Base-by-base conservation (phyloP, 148 eudicot species). In the Dianthus caryophyllus region DNA sequence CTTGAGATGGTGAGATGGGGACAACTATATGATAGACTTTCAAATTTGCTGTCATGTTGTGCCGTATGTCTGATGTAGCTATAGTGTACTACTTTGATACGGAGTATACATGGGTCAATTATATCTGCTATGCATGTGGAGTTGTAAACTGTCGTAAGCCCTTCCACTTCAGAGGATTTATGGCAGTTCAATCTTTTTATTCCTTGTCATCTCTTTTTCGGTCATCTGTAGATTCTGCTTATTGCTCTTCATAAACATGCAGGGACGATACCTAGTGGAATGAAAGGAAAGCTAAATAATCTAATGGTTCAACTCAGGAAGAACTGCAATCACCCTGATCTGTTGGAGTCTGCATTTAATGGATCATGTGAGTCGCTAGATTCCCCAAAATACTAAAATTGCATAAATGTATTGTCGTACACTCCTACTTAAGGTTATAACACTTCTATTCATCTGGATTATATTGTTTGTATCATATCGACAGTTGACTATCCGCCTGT, bases 261-360 rank as follows among this genome's bases (percentile, higher is more conserved):
- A 90, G 97, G 86, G 18, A 55, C 69, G 80, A 81, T 83, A 84
- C 89, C 85, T 25, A 78, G 83, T 77, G 88, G 90, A 29, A 65
- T 86, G 73, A 95, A 79, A 74, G 91, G 85, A 66, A 90, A 74
- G 80, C 89, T 95, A 33, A 84, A 84, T 43, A 90, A 95, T 72
- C 36, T 95, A 76, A 87, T 95, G 93, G n/a, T 95, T 79, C 99
- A 95, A 71, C 96, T 95, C 22, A 77, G 99, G 71, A 95, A 95
- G 76, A 87, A 84, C 75, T 95, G 99, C 84, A 85, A 88, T 80
- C 99, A 95, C 79, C 99, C 99, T 21, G 97, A 90, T 81, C 96
- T 95, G 14, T 68, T 95, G 81, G 85, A 88, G 78, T 85, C 99
- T 16, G 84, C 75, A n/a, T 90, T 79, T 79, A 83, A 87, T 81